Conservation (phyloP, 768 basidiomycete species). For the Mycena leptocephala region DNA sequence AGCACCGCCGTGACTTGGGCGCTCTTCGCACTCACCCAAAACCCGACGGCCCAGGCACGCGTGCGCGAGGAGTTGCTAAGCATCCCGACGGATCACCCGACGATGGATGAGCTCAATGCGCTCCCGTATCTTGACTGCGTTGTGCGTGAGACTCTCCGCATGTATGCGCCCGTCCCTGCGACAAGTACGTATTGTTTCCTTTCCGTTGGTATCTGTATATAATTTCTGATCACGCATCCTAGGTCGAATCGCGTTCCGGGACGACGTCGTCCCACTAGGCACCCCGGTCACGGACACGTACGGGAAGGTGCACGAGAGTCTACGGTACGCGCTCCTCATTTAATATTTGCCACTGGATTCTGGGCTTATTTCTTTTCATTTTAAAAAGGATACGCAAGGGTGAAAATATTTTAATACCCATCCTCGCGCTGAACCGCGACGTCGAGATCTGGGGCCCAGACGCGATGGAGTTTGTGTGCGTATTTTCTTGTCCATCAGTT, state of each 20-base stretch:
- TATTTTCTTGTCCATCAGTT: no score
- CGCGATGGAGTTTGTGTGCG: conserved; percentile 59
- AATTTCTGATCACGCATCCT: neutral
- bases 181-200: neutral
- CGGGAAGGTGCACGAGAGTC: neutral
- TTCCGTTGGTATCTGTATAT: neutral
- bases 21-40: conserved; percentile 9
- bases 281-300: neutral
- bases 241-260: conserved; percentile 6
- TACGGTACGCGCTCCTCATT: neutral
- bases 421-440: conserved; percentile 53
- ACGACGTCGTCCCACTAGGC: conserved; percentile 15
- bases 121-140: conserved; percentile 61
- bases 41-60: neutral
- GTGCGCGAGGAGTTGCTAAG: conserved; percentile 12
- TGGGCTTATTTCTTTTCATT: neutral
- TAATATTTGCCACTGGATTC: neutral
- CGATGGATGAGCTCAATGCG: conserved; percentile 22
- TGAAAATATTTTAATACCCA: neutral
- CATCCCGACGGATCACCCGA: conserved; percentile 6
- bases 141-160: conserved; percentile 5
- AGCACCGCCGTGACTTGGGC: conserved; percentile 20
- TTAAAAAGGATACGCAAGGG: conserved; percentile 12
- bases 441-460: conserved; percentile 62
- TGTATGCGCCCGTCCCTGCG: neutral